phyloP scores from a whole-genome alignment of 2,329 filamentous ascomycete genomes.

The Periconia sp. region DNA sequence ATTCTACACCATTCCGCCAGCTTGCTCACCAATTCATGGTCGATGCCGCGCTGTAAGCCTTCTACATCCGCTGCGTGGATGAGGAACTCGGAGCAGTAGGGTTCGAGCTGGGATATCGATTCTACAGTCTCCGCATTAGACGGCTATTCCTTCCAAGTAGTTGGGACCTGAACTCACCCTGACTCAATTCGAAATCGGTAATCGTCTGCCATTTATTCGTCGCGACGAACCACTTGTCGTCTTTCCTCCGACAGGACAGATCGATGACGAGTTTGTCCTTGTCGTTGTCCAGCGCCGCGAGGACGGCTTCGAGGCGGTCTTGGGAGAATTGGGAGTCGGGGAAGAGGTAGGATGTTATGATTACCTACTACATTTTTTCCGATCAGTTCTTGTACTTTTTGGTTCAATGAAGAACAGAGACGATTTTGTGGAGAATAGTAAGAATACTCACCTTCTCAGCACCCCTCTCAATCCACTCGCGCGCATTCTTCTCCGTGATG shows the following conservation, averaged over 20 bases:
- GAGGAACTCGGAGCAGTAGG: constrained; percentile 93
- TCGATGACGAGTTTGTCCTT: constrained; percentile 87
- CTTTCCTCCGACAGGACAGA: constrained; percentile 81
- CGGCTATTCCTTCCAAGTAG: no score
- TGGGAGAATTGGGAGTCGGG: constrained; percentile 81
- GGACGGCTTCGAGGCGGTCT: constrained; percentile 71
- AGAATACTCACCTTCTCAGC: constrained; percentile 74
- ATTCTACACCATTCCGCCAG: constrained; percentile 86
- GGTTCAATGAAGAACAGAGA: no score
- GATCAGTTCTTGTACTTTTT: constrained; percentile 10
- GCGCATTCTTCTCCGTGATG: constrained; percentile 82
- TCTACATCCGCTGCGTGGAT: constrained; percentile 98
- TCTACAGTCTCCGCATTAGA: constrained; percentile 53
- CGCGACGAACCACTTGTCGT: constrained; percentile 86
- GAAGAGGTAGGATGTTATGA: constrained; percentile 95
- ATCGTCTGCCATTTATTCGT: constrained; percentile 99
- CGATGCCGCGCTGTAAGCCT: constrained; percentile 87
- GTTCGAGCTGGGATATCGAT: constrained; percentile 77
- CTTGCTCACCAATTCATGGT: constrained; percentile 76
- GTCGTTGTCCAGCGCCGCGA: constrained; percentile 72
- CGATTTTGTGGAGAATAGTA: background rate
- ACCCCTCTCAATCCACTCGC: constrained; percentile 81
- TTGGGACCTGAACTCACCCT: constrained; percentile 59
- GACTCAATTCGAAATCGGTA: constrained; percentile 90
- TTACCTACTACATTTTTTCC: constrained; percentile 68